Evolutionary conservation across 78 protist genomes (phyloP).

Genomic region (Pelomyxa schiedti): DNA sequence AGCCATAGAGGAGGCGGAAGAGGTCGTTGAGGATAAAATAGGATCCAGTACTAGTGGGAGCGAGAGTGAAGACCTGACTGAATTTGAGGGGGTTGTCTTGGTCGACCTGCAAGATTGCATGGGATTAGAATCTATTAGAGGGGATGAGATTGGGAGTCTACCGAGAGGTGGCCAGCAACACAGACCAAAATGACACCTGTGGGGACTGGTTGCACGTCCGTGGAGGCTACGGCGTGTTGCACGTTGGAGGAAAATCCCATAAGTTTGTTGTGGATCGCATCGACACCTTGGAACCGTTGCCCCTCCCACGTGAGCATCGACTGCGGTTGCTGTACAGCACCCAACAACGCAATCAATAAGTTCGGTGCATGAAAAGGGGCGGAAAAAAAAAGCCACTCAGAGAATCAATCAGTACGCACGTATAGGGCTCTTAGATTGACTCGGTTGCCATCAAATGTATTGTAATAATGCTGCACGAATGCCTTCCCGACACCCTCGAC

Average conservation of each 20-base stretch:
- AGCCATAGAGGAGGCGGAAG: constrained; percentile 5
- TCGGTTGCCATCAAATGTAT: neutral
- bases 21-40: constrained; percentile 3
- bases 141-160: neutral
- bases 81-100: neutral
- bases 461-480: constrained; percentile 5
- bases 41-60: neutral
- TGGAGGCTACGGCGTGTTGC: neutral
- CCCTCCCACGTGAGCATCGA: constrained; percentile 8
- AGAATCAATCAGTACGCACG: neutral
- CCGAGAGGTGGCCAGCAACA: neutral
- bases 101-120: neutral
- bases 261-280: neutral
- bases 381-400: neutral
- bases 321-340: neutral
- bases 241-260: neutral
- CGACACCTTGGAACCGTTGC: neutral
- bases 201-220: neutral
- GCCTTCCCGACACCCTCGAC: constrained; percentile 5
- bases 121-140: neutral
- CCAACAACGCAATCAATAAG: too few relatives aligned
- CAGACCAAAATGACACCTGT: neutral
- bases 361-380: neutral
- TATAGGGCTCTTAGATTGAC: neutral
- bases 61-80: neutral